Evolutionary conservation across 768 basidiomycete genomes (phyloP).

Genomic region (Mrakia gelida): DNA sequence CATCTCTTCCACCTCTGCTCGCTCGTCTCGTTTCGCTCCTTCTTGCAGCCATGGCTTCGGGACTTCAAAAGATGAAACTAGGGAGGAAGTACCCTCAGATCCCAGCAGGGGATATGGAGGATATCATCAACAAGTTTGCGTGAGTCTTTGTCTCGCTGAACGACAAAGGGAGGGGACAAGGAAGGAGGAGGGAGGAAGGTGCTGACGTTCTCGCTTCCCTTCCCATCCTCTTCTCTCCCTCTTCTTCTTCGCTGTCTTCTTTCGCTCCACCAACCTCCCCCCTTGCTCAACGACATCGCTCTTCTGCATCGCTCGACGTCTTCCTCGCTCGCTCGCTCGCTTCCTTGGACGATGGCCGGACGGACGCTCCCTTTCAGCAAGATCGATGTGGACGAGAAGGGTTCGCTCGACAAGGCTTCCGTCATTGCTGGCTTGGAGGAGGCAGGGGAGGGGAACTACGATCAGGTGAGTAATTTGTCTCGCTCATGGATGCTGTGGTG

Average conservation of each 20-base stretch:
- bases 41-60: constrained; percentile 20
- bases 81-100: constrained; percentile 91
- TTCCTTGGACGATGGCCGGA: not conserved
- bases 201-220: not conserved
- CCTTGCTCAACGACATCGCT: too few species aligned
- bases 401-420: constrained; percentile 56
- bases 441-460: constrained; percentile 77
- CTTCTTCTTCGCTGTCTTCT: not conserved
- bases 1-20: not conserved
- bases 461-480: constrained; percentile 46
- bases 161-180: not conserved
- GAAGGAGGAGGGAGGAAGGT: not conserved
- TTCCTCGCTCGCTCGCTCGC: not conserved
- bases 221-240: not conserved
- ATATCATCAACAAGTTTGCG: constrained; percentile 95
- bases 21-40: not conserved
- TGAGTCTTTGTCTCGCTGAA: constrained; percentile 49
- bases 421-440: constrained; percentile 73
- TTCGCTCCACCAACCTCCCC: too few species aligned
- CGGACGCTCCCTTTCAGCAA: constrained; percentile 34
- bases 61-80: constrained; percentile 54
- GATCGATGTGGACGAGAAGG: constrained; percentile 45
- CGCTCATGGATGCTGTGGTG: not conserved
- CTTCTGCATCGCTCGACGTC: not conserved
- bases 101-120: constrained; percentile 87